Percentiles rank a stretch among this genome's conserved stretches.
Conservation (phyloP, 352 stramenopile species). For the Phytophthora meadii region DNA sequence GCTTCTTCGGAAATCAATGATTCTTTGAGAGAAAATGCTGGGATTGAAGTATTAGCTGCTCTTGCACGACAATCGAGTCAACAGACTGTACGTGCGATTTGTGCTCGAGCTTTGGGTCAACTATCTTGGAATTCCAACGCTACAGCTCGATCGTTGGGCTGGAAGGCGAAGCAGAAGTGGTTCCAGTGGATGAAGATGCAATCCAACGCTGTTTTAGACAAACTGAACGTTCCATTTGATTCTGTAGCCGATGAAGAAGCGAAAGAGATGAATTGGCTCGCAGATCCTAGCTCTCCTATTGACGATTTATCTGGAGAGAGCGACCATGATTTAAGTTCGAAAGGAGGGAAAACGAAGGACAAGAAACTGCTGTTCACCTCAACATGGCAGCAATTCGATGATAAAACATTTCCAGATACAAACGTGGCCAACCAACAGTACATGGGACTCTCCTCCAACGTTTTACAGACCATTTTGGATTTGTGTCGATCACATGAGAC, state of each 20-base stretch:
- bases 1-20: slow-evolving; percentile 55
- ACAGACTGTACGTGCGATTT: slow-evolving; percentile 46
- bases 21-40: slow-evolving; percentile 59
- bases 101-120: slow-evolving; percentile 58
- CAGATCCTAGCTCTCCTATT: slow-evolving; percentile 46
- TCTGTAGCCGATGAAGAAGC: slow-evolving; percentile 46
- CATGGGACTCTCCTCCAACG: slow-evolving; percentile 59
- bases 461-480: slow-evolving; percentile 63
- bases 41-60: slow-evolving; percentile 65
- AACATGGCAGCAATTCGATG: slow-evolving; percentile 65
- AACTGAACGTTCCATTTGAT: slow-evolving; percentile 60
- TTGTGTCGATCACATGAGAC: slow-evolving; percentile 38
- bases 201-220: slow-evolving; percentile 42
- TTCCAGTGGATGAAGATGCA: slow-evolving; percentile 55
- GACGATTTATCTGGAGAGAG: slow-evolving; percentile 45
- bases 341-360: slow-evolving; percentile 25
- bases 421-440: slow-evolving; percentile 72
- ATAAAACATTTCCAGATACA: slow-evolving; percentile 41
- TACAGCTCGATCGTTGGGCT: slow-evolving; percentile 61
- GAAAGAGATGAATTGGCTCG: slow-evolving; percentile 62
- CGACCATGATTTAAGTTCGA: slow-evolving; percentile 38
- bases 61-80: slow-evolving; percentile 55
- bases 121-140: slow-evolving; percentile 76
- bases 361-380: slow-evolving; percentile 65
- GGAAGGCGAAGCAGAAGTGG: slow-evolving; percentile 74